A percentile compares a stretch with the other conserved stretches of the same genome.
Conservation (phyloP, 1,284 basidiomycete species). For the Trichosporon coremiiforme region DNA sequence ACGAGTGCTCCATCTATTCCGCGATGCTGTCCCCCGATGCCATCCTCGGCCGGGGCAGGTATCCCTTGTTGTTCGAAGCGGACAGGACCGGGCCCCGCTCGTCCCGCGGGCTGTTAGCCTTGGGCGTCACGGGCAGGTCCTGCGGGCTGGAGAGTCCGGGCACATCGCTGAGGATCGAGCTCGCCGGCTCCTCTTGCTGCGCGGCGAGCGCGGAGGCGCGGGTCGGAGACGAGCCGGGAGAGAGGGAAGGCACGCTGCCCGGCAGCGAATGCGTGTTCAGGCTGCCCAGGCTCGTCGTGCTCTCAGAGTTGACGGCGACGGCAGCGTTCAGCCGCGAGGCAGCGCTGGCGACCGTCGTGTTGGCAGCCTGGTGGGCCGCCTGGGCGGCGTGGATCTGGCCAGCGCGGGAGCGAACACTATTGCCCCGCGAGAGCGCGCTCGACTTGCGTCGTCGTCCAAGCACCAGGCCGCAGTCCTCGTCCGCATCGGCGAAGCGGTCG, state of each 20-base stretch:
- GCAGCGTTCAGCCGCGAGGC: background rate
- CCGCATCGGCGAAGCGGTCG: constrained; percentile 13
- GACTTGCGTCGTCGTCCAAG: constrained; percentile 16
- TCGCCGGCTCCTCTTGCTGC: background rate
- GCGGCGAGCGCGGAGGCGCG: background rate
- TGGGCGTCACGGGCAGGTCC: constrained; percentile 10
- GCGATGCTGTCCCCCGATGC: background rate
- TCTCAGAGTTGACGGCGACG: background rate
- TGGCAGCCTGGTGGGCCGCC: constrained; percentile 10
- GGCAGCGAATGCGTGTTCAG: constrained; percentile 4
- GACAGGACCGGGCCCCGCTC: background rate
- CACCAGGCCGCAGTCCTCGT: constrained; percentile 11
- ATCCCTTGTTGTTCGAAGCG: background rate
- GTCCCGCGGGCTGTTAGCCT: constrained; percentile 12
- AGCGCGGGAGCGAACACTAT: constrained; percentile 13
- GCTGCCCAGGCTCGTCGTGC: constrained; percentile 11
- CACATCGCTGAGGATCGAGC: constrained; percentile 7
- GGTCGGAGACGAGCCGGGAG: background rate
- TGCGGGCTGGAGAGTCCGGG: constrained; percentile 1
- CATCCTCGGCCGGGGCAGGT: background rate
- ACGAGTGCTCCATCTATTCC: background rate
- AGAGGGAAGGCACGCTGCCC: constrained; percentile 2
- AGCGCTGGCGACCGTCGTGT: background rate
- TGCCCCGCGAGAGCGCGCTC: constrained; percentile 2
- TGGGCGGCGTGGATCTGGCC: constrained; percentile 17